Percentiles rank a stretch among this genome's conserved stretches.
phyloP scores from a whole-genome alignment of 768 basidiomycete species.

The Pseudohyphozyma bogoriensis region DNA sequence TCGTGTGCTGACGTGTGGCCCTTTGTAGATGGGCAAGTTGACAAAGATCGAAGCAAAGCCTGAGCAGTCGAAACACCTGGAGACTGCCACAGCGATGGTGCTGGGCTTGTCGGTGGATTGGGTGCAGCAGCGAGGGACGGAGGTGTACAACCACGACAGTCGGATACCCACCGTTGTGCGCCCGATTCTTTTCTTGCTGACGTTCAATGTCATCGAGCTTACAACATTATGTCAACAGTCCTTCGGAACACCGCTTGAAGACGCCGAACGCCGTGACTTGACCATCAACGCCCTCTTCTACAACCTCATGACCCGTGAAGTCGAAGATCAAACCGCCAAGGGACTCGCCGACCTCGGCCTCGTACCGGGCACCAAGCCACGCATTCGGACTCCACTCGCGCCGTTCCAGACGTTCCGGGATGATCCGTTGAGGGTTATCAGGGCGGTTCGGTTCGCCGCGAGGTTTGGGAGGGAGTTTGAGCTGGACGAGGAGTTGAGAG shows the following conservation, averaged over 20 bases:
- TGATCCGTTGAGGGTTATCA: constrained; percentile 84
- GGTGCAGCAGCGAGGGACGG: constrained; percentile 74
- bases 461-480: constrained; percentile 61
- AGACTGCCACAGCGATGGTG: constrained; percentile 78
- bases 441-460: constrained; percentile 83
- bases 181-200: neutral
- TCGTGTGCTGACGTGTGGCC: too few relatives aligned
- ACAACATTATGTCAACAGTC: constrained; percentile 47
- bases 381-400: constrained; percentile 74
- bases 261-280: constrained; percentile 78
- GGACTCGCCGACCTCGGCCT: constrained; percentile 73
- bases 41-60: constrained; percentile 86
- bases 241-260: constrained; percentile 84
- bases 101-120: constrained; percentile 78
- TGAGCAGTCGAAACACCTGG: constrained; percentile 94
- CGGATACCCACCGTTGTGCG: constrained; percentile 79
- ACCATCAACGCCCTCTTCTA: constrained; percentile 96
- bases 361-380: constrained; percentile 42
- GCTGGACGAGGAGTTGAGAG: constrained; percentile 57
- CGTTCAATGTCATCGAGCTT: neutral
- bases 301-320: constrained; percentile 71
- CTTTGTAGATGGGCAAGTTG: constrained; percentile 49
- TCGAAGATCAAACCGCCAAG: constrained; percentile 80
- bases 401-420: constrained; percentile 82
- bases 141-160: constrained; percentile 77